Percentiles rank a stretch among this genome's conserved stretches.
phyloP scores from a whole-genome alignment of 805 yeast species.

The Lipomyces lipofer region DNA sequence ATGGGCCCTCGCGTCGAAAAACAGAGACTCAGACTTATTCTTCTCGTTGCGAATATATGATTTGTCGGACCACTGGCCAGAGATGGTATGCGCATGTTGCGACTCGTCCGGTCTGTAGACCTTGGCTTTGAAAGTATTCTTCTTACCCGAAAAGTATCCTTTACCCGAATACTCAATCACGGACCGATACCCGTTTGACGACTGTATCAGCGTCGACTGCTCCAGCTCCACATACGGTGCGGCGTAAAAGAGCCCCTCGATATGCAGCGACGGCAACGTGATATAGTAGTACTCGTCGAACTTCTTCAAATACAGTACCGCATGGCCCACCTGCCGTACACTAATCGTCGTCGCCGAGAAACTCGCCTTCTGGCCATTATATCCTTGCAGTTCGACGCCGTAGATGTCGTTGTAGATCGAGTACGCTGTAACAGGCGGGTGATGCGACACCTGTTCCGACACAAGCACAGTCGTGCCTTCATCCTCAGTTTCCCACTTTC shows the following conservation, averaged over 20 bases:
- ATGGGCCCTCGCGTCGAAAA: slow-evolving; percentile 40
- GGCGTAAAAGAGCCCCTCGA: slow-evolving; percentile 88
- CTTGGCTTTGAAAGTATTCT: slow-evolving; percentile 87
- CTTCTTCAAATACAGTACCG: slow-evolving; percentile 54
- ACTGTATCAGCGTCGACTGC: slow-evolving; percentile 80
- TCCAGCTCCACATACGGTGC: slow-evolving; percentile 94
- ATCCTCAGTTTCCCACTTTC: slow-evolving; percentile 66
- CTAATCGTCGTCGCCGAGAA: slow-evolving; percentile 70
- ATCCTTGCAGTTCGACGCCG: slow-evolving; percentile 76
- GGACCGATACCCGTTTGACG: slow-evolving; percentile 73
- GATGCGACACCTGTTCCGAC: slow-evolving; percentile 95
- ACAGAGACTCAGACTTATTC: slow-evolving; percentile 41
- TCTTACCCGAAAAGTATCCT: slow-evolving; percentile 94
- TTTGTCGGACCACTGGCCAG: slow-evolving; percentile 90
- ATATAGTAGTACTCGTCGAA: slow-evolving; percentile 71
- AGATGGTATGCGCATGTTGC: slow-evolving; percentile 70
- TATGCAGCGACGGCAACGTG: slow-evolving; percentile 92
- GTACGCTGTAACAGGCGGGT: slow-evolving; percentile 97
- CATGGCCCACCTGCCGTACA: slow-evolving; percentile 93
- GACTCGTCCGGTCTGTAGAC: slow-evolving; percentile 51
- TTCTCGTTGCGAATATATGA: slow-evolving; percentile 64
- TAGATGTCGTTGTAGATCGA: slow-evolving; percentile 72
- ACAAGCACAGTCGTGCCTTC: slow-evolving; percentile 77
- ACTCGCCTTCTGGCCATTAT: slow-evolving; percentile 83
- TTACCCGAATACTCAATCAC: slow-evolving; percentile 82